Evolutionary conservation across 225 moss, liverwort and hornwort species (phyloP).

Genomic region (Pleurozium schreberi): DNA sequence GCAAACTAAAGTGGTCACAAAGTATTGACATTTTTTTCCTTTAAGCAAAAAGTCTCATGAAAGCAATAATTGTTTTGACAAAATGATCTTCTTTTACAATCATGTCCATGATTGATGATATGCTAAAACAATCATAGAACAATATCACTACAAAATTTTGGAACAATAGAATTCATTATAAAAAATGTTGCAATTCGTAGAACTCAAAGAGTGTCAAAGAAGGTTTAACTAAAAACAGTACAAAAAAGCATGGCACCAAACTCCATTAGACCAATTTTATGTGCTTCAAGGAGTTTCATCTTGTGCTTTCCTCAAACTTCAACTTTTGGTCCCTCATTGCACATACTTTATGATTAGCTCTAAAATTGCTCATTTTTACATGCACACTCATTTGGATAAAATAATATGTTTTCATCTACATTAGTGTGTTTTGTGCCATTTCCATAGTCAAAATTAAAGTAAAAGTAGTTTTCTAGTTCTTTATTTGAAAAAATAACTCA

Average conservation of each 20-base stretch:
- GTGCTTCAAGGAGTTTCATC: neutral
- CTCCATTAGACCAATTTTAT: neutral
- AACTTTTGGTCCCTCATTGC: neutral
- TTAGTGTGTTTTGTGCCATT: too few species aligned
- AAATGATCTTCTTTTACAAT: neutral
- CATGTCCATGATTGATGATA: too few species aligned
- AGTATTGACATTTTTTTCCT: neutral
- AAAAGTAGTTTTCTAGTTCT: too few species aligned
- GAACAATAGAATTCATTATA: too few species aligned
- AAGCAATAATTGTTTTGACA: neutral
- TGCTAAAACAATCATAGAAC: neutral
- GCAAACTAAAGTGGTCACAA: too few species aligned
- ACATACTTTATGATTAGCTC: neutral
- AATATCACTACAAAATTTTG: too few species aligned
- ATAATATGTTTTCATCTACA: too few species aligned
- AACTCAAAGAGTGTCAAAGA: neutral
- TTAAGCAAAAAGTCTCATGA: rapidly evolving
- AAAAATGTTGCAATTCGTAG: neutral
- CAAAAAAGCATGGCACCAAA: neutral
- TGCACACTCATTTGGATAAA: too few species aligned
- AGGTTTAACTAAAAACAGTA: neutral
- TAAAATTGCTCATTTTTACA: neutral
- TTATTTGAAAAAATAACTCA: too few species aligned
- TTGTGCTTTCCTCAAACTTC: neutral
- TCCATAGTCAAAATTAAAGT: too few species aligned